phyloP scores from a whole-genome alignment of 306 rosid genomes.

The Sesbania bispinosa region DNA sequence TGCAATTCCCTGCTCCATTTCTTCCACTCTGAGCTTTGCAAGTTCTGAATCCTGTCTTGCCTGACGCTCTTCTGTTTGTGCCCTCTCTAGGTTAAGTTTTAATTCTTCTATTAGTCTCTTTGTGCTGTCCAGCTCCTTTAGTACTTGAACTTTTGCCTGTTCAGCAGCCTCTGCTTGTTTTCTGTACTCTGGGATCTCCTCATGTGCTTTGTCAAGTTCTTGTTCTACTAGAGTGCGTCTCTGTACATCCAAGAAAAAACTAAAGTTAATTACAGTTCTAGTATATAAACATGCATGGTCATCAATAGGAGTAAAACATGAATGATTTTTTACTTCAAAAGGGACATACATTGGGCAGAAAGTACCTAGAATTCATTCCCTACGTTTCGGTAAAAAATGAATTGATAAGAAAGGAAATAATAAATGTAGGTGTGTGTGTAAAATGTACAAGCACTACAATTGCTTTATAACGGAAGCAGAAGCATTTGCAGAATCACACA shows the following conservation, averaged over 20 bases:
- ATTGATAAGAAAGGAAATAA: constrained; percentile 15
- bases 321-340: background rate
- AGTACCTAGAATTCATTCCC: constrained; percentile 11
- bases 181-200: constrained; percentile 73
- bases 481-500: background rate
- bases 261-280: constrained; percentile 15
- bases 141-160: constrained; percentile 48
- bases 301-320: background rate
- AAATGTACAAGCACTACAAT: background rate
- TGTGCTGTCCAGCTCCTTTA: constrained; percentile 79
- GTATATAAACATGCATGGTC: constrained; percentile 9
- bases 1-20: constrained; percentile 99
- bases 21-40: constrained; percentile 96
- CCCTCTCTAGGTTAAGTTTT: constrained; percentile 91
- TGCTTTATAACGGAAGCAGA: background rate
- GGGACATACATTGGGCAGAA: background rate
- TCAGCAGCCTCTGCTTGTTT: constrained; percentile 68
- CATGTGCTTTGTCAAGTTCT: constrained; percentile 76
- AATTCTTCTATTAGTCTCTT: constrained; percentile 89
- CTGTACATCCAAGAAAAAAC: constrained; percentile 45
- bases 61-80: constrained; percentile 91
- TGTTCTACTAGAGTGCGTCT: constrained; percentile 77
- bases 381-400: background rate
- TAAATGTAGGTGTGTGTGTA: no score
- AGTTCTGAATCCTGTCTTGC: constrained; percentile 98